Evolutionary conservation across 2,329 filamentous ascomycete genomes (phyloP), one percentile per base, ranked within the genome.

Genomic region (Colletotrichum shisoi): DNA sequence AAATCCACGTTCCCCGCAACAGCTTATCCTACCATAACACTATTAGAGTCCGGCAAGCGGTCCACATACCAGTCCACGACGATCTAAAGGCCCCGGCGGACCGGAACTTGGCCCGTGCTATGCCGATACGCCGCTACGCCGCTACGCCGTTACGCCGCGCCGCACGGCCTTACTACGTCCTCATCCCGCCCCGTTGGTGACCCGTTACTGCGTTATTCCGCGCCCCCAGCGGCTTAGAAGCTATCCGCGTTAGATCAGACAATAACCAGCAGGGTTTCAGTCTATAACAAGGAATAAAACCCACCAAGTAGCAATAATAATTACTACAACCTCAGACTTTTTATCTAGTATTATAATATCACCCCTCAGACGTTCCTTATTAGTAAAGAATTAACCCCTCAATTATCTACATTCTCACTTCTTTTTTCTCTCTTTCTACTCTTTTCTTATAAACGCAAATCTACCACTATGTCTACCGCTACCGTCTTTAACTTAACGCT

Each of bases 401-500:
- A 7, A 31, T 7, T 31, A 7, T 31, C 27, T 31, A 1, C 27
- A 31, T 31, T 31, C 27, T 8, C 27, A 31, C 27, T 31, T 31
- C 27, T 8, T 8, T 31, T 31, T 31, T 8, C 6, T 8, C n/a
- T n/a, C n/a, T n/a, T n/a, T n/a, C n/a, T n/a, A n/a, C 24, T 31
- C 7, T 31, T 31, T 8, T 8, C 27, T 31, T 31, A 7, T 31
- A 31, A 7, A 21, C 19, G 17, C 56, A 12, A 19, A 12, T 24
- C 13, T 11, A 12, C 44, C 62, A 62, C 31, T 44, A 73, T 74
- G 72, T 63, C 69, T 6, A 68, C 71, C 24, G 67, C 72, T 1
- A 74, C 73, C 1, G 74, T 74, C 13, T 79, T 84, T 58, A 83
- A 85, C 71, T 85, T 83, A 6, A 76, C 78, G 9, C 78, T 85